Evolutionary conservation across 2,329 filamentous ascomycete species (phyloP).

Genomic region (Aspergillus costaricaensis): DNA sequence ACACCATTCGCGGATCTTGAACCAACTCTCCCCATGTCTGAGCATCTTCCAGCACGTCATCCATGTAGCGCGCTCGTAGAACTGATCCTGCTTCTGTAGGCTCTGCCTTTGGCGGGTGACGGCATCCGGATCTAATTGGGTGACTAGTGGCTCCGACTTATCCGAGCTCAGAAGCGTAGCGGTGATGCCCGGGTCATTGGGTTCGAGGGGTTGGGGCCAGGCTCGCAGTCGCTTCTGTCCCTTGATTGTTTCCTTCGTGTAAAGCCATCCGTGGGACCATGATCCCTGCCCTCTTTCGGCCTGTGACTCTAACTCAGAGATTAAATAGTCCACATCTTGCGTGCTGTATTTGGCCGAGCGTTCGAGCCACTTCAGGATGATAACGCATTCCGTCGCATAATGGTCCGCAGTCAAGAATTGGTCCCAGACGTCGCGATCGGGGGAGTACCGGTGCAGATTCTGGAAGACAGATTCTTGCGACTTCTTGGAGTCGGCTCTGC

Average conservation of each 20-base stretch:
- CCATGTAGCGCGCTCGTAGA: constrained; percentile 89
- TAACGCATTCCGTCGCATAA: constrained; percentile 73
- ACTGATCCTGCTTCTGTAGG: constrained; percentile 80
- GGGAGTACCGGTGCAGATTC: constrained; percentile 57
- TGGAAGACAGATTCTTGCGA: constrained; percentile 44
- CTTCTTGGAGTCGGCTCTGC: constrained; percentile 40
- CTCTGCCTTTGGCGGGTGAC: constrained; percentile 74
- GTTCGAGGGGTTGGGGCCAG: constrained; percentile 66
- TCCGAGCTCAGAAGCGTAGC: constrained; percentile 60
- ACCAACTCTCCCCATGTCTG: constrained; percentile 74
- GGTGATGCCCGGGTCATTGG: constrained; percentile 59
- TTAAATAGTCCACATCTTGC: constrained; percentile 72
- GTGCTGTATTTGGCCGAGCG: constrained; percentile 68
- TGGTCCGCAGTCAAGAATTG: constrained; percentile 74
- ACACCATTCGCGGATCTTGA: constrained; percentile 81
- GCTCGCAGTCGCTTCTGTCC: constrained; percentile 77
- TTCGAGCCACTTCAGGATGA: constrained; percentile 85
- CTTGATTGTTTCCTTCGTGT: constrained; percentile 88
- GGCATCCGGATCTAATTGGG: constrained; percentile 90
- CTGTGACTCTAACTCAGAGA: constrained; percentile 72
- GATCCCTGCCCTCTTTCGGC: constrained; percentile 75
- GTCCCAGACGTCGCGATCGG: constrained; percentile 66
- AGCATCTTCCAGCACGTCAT: constrained; percentile 92
- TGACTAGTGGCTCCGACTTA: constrained; percentile 68
- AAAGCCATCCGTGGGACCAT: constrained; percentile 86